Base-by-base conservation (phyloP, 768 basidiomycete genomes). In the Termitomyces sp. region DNA sequence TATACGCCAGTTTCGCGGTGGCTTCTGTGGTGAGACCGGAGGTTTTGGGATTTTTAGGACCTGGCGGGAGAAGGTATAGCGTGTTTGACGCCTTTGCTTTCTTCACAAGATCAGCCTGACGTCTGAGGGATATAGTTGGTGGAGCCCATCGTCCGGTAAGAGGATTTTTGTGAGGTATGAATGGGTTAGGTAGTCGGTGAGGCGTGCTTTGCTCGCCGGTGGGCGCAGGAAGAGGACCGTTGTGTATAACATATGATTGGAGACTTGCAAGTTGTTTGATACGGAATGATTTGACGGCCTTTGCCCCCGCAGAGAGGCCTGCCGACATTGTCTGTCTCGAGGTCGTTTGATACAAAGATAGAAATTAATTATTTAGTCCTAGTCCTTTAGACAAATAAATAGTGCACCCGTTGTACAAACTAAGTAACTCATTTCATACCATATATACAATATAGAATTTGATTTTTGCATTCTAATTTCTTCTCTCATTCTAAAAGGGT, bases 51-150 rank as follows among this genome's bases (percentile, higher is more conserved):
- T 55, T 57, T 75, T 92, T 92, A 1, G 82, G 83, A 2, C 91
- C 81, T 1, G 85, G 81, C 0, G 91, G 91, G 5, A 94, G 76
- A 7, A 89, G 69, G 39, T 84, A 77, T 45, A 87, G 67, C 41
- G 76, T 75, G 34, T 78, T 79, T 22, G 74, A 72, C 24, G 71
- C 71, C 58, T 81, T 81, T 4, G 92, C 92, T 51, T 78, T 78
- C 73, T 90, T 92, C 49, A 92, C 74, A 36, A 94, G 76, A 42
- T 89, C 87, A 12, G 88, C 88, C 69, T 94, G 91, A 34, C 83
- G 82, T 20, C 92, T 82, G 26, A 88, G 71, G 5, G 90, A 92
- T 63, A 88, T 86, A 59, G 80, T 81, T 12, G 91, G 78, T 0
- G 85, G 82, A 28, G 77, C 77, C 88, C 89, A 92, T 68, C 81